Base-by-base conservation (phyloP, 2,329 filamentous ascomycete genomes). In the Myriosclerotinia duriaeana region DNA sequence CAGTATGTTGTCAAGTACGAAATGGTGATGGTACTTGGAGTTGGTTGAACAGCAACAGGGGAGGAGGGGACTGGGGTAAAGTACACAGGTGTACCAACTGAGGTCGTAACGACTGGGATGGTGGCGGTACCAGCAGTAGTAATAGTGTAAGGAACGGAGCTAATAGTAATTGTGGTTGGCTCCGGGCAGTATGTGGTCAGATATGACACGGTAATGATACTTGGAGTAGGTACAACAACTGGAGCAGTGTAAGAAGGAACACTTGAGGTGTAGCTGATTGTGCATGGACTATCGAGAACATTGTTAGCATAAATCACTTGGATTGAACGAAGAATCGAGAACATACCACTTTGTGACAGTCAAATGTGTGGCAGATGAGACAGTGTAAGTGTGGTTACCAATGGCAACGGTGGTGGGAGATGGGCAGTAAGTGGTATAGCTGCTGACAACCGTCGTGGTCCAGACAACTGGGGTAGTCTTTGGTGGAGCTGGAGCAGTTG, bases 71-170 rank as follows among this genome's bases (percentile, higher is more conserved):
- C 36, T n/a, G 58, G n/a, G 36, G 61, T 63, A 8, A 6, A 7
- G n/a, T 40, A n/a, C 2, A 59, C 30, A 6, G 53, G 53, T 53
- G 63, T 59, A 9, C n/a, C 44, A 8, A 60, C 58, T 52, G 48
- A 66, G 48, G 68, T 58, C 12, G 67, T 67, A 8, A 68, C 66
- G 8, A 65, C 36, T 60, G 63, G 63, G 5, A 65, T 60, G 4
- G 69, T 71, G 36, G 68, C 65, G 11, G 44, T 69, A 2, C 66
- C 68, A 9, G 67, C 52, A 30, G 69, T 64, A 38, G 68, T 64
- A 14, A 70, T 68, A 20, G 59, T 53, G 30, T 65, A 69, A 66
- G 72, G 72, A 53, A 72, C 64, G 40, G 69, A 69, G 67, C 71
- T 67, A 42, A 70, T 62, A 44, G 59, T 70, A 53, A 63, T 67